Evolutionary conservation across 2,329 filamentous ascomycete genomes (phyloP).

Genomic region (Magnaporthiopsis incrustans): DNA sequence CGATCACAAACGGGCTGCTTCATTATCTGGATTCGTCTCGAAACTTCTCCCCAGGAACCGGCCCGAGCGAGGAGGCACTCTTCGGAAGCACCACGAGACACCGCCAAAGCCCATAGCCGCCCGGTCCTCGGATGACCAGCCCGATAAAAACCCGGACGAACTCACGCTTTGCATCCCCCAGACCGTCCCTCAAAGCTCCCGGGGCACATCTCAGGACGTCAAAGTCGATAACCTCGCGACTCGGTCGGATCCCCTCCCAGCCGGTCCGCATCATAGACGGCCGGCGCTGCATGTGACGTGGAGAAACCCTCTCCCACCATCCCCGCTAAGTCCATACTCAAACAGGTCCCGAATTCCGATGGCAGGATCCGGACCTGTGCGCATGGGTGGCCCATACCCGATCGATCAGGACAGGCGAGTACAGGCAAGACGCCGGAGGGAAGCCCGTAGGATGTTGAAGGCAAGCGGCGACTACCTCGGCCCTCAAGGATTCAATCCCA

Average conservation of each 20-base stretch:
- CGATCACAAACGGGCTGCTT: slow-evolving; percentile 7
- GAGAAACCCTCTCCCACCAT: background rate
- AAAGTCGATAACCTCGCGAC: background rate
- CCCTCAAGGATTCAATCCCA: slow-evolving; percentile 49
- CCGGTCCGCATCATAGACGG: background rate
- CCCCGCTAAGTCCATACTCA: background rate
- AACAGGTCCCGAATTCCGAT: background rate
- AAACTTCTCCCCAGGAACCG: slow-evolving; percentile 40
- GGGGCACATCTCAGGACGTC: background rate
- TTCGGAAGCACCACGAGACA: slow-evolving; percentile 19
- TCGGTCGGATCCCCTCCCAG: background rate
- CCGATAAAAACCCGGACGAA: background rate
- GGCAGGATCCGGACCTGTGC: background rate
- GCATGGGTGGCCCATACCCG: background rate
- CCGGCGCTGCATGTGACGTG: background rate
- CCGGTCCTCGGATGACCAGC: background rate
- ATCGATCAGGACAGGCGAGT: background rate
- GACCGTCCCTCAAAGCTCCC: background rate
- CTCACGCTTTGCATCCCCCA: slow-evolving; percentile 6
- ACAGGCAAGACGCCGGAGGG: background rate
- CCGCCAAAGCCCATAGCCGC: slow-evolving; percentile 10
- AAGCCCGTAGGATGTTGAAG: slow-evolving; percentile 34
- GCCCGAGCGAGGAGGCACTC: slow-evolving; percentile 42
- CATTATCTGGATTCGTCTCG: slow-evolving; percentile 24
- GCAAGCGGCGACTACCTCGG: slow-evolving; percentile 51